Evolutionary conservation across 1,284 basidiomycete genomes (phyloP).

Genomic region (Irpex lacteus): DNA sequence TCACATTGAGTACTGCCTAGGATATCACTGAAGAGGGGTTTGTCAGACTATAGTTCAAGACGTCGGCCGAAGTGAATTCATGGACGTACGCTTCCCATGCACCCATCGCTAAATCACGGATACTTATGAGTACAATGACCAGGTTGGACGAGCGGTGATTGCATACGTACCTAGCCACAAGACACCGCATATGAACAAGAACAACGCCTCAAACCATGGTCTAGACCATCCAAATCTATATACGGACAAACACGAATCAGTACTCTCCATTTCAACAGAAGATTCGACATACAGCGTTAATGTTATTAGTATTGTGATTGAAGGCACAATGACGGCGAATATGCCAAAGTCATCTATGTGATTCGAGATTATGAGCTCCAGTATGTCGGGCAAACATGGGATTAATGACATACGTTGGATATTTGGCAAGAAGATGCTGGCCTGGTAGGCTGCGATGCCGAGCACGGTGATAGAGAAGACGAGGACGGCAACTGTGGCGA

Average conservation of each 20-base stretch:
- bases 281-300: constrained; percentile 21
- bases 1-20: constrained; percentile 68
- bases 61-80: constrained; percentile 5
- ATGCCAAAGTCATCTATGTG: constrained; percentile 63
- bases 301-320: constrained; percentile 59
- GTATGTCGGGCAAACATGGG: neutral
- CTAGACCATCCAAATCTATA: constrained; percentile 65
- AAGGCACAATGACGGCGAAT: constrained; percentile 61
- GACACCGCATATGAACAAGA: constrained; percentile 52
- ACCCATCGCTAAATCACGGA: constrained; percentile 51
- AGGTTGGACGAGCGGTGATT: neutral
- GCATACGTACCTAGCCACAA: constrained; percentile 63
- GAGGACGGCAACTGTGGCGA: constrained; percentile 48
- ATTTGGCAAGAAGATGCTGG: constrained; percentile 58
- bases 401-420: constrained; percentile 45
- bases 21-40: constrained; percentile 49
- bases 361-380: constrained; percentile 3
- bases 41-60: neutral
- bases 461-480: constrained; percentile 63
- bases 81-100: constrained; percentile 66
- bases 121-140: neutral
- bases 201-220: constrained; percentile 57
- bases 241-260: neutral
- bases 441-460: constrained; percentile 65
- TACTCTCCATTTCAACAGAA: neutral